Evolutionary conservation across 257 asterid species (phyloP), one percentile per base, ranked within the genome.

Genomic region (Penstemon davidsonii): DNA sequence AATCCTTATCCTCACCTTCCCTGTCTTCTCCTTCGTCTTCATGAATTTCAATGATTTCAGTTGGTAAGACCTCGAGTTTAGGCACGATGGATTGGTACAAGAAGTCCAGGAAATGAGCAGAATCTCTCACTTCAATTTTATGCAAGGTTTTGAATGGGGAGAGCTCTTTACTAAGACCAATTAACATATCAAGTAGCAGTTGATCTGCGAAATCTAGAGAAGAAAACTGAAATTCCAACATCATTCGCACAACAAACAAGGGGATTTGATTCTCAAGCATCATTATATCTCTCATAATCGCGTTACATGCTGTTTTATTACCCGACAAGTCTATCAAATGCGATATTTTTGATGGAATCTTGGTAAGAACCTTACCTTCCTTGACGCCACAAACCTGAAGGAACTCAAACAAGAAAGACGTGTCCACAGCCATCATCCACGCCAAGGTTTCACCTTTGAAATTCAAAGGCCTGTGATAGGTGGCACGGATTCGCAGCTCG

Each of bases 231-330:
- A 76, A 33, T 13, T 86, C 91, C 46, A 86, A 5, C 51, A 84
- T 59, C 77, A 72, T 74, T 3, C 88, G 67, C 55, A 86, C 42
- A 33, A 80, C 71, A 13, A 88, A 82, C 39, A 88, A 19, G 0
- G 96, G 93, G 38, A 88, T 80, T 25, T 88, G 96, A 63, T 88
- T 88, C 81, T 88, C 91, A 2, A 88, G 82, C 91, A 86, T 81
- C 4, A 84, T 53, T 3, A 84, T 44, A 5, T 88, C 96, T 66
- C 88, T 73, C 0, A 83, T 66, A 11, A 89, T 80, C 2, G 79
- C 76, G 7, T 81, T 85, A n/a, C 83, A 84, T 0, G 79, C 62
- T 0, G 82, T 74, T 38, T 82, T 89, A 12, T 70, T 82, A 12
- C 86, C 85, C 0, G 85, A 76, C 3, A 69, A 2, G 12, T 78